These are phyloP conservation scores for Hypoxylon sp. DNA, from an alignment of 2,329 filamentous ascomycete genomes.

Conservation along the genomic window DNA sequence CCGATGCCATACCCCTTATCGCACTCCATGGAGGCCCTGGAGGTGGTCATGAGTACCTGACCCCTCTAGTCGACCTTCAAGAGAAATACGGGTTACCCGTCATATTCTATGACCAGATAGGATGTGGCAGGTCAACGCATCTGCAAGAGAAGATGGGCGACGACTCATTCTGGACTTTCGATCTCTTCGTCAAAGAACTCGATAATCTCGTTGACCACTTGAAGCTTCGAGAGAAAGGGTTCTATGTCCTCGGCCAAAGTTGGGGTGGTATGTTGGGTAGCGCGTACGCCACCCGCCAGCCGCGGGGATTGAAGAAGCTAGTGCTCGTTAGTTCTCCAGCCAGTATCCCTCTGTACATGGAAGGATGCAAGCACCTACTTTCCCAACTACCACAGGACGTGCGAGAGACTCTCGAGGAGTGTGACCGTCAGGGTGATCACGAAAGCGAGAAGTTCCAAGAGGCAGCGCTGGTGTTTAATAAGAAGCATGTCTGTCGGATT, in stretches of 20 bases:
- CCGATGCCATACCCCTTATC: constrained; percentile 17
- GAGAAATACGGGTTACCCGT: constrained; percentile 24
- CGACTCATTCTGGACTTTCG: constrained; percentile 21
- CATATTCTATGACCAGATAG: constrained; percentile 31
- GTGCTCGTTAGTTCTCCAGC: constrained; percentile 23
- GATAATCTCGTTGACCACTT: constrained; percentile 31
- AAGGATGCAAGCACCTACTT: constrained; percentile 22
- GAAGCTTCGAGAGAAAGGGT: constrained; percentile 17
- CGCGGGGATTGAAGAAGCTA: constrained; percentile 27
- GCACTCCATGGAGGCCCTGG: constrained; percentile 28
- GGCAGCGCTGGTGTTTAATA: constrained; percentile 27
- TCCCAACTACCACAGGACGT: constrained; percentile 22
- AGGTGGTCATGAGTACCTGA: constrained; percentile 24
- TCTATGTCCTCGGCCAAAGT: constrained; percentile 25
- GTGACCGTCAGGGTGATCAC: constrained; percentile 23
- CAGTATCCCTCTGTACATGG: constrained; percentile 23
- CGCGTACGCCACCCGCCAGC: constrained; percentile 15
- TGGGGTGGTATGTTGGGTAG: constrained; percentile 33
- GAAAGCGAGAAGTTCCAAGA: constrained; percentile 27
- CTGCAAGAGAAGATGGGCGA: constrained; percentile 24
- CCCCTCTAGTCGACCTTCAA: constrained; percentile 13
- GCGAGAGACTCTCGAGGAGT: constrained; percentile 25
- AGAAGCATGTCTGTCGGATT: constrained; percentile 25
- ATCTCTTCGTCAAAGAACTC: constrained; percentile 24
- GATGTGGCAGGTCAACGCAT: constrained; percentile 26